Conservation (phyloP, 495 filamentous ascomycete species). For the Penicillium soppii region DNA sequence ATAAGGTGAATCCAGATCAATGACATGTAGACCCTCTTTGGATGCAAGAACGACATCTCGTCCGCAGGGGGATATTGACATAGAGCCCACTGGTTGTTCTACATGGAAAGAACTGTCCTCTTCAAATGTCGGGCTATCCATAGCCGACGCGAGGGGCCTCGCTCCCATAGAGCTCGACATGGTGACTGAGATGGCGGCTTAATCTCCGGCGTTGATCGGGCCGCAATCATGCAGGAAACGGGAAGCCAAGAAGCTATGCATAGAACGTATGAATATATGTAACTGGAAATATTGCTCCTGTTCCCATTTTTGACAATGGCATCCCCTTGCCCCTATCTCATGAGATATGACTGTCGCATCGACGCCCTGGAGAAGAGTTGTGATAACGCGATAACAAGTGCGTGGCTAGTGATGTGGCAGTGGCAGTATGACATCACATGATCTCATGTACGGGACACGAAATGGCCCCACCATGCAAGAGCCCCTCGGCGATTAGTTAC, state of each 20-base stretch:
- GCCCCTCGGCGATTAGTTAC: conserved; percentile 39
- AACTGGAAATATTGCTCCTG: not conserved
- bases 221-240: conserved; percentile 7
- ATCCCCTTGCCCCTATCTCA: not conserved
- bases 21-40: conserved; percentile 81
- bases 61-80: conserved; percentile 89
- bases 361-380: not conserved
- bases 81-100: conserved; percentile 70
- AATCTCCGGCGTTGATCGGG: conserved; percentile 13
- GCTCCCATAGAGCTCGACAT: conserved; percentile 44
- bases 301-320: conserved; percentile 2
- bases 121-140: conserved; percentile 84
- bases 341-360: not conserved
- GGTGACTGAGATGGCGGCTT: conserved; percentile 17
- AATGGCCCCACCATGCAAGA: conserved; percentile 21
- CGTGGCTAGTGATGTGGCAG: conserved; percentile 5
- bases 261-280: not conserved
- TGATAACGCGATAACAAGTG: conserved; percentile 5
- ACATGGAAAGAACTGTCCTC: conserved; percentile 81
- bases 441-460: conserved; percentile 24
- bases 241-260: conserved; percentile 3
- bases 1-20: conserved; percentile 90
- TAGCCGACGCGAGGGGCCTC: conserved; percentile 60
- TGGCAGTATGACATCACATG: conserved; percentile 9
- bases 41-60: conserved; percentile 91